Percentiles rank a stretch among this genome's conserved stretches.
Conservation (phyloP, 148 eudicot genomes). For the Pharnaceum exiguum region DNA sequence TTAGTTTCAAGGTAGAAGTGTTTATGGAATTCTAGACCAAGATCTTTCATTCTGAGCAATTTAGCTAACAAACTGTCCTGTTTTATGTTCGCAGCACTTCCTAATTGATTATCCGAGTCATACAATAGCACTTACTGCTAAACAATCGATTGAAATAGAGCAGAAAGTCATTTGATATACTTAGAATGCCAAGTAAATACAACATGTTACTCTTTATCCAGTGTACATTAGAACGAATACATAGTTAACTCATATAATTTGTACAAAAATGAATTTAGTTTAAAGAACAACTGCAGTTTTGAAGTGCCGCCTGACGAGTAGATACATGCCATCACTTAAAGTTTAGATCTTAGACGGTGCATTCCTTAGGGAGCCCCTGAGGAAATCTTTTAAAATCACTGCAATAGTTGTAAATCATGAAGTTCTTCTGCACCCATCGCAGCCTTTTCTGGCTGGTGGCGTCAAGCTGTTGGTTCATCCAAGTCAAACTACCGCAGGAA, state of each 20-base stretch:
- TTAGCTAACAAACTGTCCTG: constrained; percentile 7
- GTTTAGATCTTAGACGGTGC: constrained; percentile 14
- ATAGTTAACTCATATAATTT: background rate
- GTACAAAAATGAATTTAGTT: constrained; percentile 5
- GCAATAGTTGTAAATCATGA: constrained; percentile 46
- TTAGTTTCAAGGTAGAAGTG: background rate
- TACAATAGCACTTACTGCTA: too few species aligned
- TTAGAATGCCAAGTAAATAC: too few species aligned
- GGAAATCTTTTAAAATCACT: constrained; percentile 37
- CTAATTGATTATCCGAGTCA: too few species aligned
- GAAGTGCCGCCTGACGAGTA: background rate
- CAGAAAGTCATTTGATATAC: too few species aligned
- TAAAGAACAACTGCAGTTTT: background rate
- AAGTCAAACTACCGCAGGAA: constrained; percentile 16
- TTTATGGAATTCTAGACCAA: background rate
- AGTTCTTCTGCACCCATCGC: constrained; percentile 33
- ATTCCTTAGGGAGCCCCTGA: constrained; percentile 38
- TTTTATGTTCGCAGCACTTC: too few species aligned
- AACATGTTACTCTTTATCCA: too few species aligned
- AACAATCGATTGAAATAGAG: too few species aligned
- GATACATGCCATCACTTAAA: background rate
- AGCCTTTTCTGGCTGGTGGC: constrained; percentile 29
- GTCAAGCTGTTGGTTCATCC: constrained; percentile 38
- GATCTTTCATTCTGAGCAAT: background rate
- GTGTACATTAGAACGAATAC: too few species aligned